Evolutionary conservation across 2,329 filamentous ascomycete species (phyloP).

Genomic region (Zasmidium angulare): DNA sequence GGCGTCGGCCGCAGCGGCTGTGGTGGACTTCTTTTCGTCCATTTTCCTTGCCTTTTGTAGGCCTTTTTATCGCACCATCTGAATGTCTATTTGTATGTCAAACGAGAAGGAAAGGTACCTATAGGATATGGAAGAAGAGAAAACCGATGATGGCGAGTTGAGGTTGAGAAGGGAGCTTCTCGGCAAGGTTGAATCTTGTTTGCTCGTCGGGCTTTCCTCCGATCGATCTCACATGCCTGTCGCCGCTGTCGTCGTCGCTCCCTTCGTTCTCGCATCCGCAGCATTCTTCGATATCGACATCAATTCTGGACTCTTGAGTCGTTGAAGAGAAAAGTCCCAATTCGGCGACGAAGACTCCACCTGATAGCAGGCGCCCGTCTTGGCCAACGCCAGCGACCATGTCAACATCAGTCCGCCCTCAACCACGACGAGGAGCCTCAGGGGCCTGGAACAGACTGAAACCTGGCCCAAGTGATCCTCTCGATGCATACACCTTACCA

Average conservation of each 20-base stretch:
- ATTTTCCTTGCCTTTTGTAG: no score
- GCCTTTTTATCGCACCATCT: no score
- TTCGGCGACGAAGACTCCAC: background rate
- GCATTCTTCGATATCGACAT: no score
- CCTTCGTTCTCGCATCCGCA: conserved; percentile 1
- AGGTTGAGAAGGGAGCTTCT: background rate
- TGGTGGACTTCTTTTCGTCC: background rate
- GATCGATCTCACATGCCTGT: no score
- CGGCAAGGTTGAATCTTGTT: background rate
- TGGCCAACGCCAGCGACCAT: conserved; percentile 15
- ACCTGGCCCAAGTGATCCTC: conserved; percentile 70
- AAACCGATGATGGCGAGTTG: background rate
- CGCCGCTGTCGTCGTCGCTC: background rate
- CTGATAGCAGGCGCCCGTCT: no score
- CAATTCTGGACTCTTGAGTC: no score
- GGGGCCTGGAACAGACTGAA: conserved; percentile 70
- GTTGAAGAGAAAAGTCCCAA: no score
- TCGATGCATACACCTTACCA: conserved; percentile 79
- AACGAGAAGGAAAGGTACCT: background rate
- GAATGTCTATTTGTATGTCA: background rate
- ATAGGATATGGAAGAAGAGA: background rate
- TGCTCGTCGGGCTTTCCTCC: no score
- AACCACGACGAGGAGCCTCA: conserved; percentile 43
- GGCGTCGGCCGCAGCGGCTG: background rate
- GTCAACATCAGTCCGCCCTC: conserved; percentile 27